phyloP scores from a whole-genome alignment of 1,284 basidiomycete species.

The Melampsora larici-populina region DNA sequence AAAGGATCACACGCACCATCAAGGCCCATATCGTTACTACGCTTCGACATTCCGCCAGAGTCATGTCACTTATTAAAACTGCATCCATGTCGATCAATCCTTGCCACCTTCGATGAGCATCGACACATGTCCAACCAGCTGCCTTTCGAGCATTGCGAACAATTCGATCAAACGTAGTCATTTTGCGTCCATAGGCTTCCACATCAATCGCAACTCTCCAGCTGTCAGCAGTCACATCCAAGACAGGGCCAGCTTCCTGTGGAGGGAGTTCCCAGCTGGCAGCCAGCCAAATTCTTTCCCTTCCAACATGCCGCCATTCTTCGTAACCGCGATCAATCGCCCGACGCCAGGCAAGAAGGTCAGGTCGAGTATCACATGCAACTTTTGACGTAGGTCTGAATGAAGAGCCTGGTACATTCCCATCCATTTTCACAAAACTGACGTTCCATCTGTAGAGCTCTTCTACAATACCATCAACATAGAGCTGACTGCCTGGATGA shows the following conservation, averaged over 20 bases:
- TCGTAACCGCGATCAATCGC: constrained; percentile 32
- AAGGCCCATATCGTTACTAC: constrained; percentile 39
- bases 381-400: neutral
- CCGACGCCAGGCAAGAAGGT: constrained; percentile 26
- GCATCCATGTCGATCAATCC: constrained; percentile 40
- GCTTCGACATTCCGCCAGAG: constrained; percentile 27
- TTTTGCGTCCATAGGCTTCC: constrained; percentile 30
- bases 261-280: constrained; percentile 39
- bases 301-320: constrained; percentile 27
- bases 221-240: constrained; percentile 32
- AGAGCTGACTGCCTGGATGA: constrained; percentile 40
- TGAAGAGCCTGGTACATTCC: constrained; percentile 40
- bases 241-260: neutral
- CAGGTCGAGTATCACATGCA: constrained; percentile 33
- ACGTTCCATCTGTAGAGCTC: constrained; percentile 39
- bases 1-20: constrained; percentile 7
- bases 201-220: constrained; percentile 40
- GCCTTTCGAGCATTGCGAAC: constrained; percentile 34
- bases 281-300: constrained; percentile 35
- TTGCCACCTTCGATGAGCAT: constrained; percentile 24
- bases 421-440: constrained; percentile 43
- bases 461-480: constrained; percentile 38
- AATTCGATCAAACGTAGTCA: constrained; percentile 42
- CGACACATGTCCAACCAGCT: constrained; percentile 31
- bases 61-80: constrained; percentile 25